Evolutionary conservation across 371 early-diverging fungal genomes (phyloP).

Genomic region (Batkoa obscura): DNA sequence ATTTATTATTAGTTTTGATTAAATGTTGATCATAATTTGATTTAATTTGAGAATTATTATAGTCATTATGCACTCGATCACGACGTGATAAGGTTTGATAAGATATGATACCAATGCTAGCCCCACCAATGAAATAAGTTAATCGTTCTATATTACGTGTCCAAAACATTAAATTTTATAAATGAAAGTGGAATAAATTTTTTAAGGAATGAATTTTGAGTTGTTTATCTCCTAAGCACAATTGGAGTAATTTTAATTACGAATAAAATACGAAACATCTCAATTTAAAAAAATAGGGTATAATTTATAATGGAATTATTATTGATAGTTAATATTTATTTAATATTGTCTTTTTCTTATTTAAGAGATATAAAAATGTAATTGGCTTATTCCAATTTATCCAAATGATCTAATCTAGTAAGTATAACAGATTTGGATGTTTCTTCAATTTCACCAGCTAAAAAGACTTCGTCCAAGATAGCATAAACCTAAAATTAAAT

Average conservation of each 20-base stretch:
- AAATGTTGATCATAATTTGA: too few relatives aligned
- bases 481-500: conserved; percentile 56
- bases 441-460: conserved; percentile 95
- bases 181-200: too few relatives aligned
- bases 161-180: not conserved
- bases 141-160: not conserved
- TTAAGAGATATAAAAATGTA: not conserved
- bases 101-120: not conserved
- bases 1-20: too few relatives aligned
- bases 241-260: too few relatives aligned
- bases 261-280: too few relatives aligned
- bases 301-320: not conserved
- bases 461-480: conserved; percentile 90
- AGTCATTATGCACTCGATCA: too few relatives aligned
- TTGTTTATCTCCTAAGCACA: too few relatives aligned
- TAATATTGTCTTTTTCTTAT: not conserved
- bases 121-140: not conserved
- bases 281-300: not conserved
- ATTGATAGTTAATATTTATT: not conserved
- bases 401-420: conserved; percentile 50
- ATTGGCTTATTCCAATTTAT: conserved; percentile 40
- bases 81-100: too few relatives aligned
- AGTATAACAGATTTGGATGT: conserved; percentile 64
- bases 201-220: too few relatives aligned
- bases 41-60: too few relatives aligned